Conservation (phyloP, 2,329 filamentous ascomycete genomes). For the Dactylonectria macrodidyma region DNA sequence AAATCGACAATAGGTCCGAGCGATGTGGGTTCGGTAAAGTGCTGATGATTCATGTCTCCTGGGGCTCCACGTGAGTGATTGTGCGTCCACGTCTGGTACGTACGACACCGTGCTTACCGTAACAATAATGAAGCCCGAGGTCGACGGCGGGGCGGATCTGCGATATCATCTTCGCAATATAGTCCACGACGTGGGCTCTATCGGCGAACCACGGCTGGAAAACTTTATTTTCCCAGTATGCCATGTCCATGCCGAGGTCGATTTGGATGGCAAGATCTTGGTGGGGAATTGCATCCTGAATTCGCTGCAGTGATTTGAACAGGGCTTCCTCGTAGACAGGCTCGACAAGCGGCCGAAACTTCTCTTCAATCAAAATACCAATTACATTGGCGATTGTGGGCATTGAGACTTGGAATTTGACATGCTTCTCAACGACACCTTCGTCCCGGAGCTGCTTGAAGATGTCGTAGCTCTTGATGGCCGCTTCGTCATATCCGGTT, state of each 20-base stretch:
- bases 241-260: slow-evolving; percentile 23
- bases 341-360: slow-evolving; percentile 8
- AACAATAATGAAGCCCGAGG: slow-evolving; percentile 21
- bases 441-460: not conserved
- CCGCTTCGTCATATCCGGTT: slow-evolving; percentile 11
- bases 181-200: slow-evolving; percentile 15
- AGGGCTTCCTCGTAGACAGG: slow-evolving; percentile 14
- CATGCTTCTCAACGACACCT: slow-evolving; percentile 8
- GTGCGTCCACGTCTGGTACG: not conserved
- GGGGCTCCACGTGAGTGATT: not conserved
- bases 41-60: slow-evolving; percentile 25
- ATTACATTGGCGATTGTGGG: slow-evolving; percentile 24
- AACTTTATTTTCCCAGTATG: slow-evolving; percentile 10
- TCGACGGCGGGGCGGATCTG: slow-evolving; percentile 8
- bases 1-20: slow-evolving; percentile 4
- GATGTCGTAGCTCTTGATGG: slow-evolving; percentile 9
- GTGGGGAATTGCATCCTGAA: slow-evolving; percentile 10
- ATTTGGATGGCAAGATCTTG: slow-evolving; percentile 19
- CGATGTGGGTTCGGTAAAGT: slow-evolving; percentile 15
- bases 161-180: slow-evolving; percentile 13
- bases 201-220: slow-evolving; percentile 17
- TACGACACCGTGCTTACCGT: slow-evolving; percentile 7
- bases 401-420: slow-evolving; percentile 23
- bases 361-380: slow-evolving; percentile 7
- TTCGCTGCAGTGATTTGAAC: slow-evolving; percentile 9